Evolutionary conservation across 208 protist genomes (phyloP), one percentile per base, ranked within the genome.

Genomic region (Lotmaria passim): DNA sequence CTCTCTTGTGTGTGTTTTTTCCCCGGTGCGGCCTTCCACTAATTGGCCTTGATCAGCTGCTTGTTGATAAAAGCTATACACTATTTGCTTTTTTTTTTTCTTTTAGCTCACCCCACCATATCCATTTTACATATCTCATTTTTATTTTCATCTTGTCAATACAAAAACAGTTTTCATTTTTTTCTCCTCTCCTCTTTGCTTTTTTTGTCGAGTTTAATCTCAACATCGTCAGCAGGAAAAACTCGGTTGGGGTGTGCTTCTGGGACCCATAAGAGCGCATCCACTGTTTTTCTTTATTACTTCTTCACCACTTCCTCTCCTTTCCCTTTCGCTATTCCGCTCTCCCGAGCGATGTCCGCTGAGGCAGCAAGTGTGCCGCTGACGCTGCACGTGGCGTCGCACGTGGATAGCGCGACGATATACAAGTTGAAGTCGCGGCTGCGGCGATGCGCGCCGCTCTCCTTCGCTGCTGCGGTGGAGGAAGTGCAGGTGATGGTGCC

Each of bases 401-500:
- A 38, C 46, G 70, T 76, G 44, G 70, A 76, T 44, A 66, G 34
- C 21, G 70, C 62, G 34, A 76, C 62, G 15, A 63, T 75, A 3
- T 75, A 75, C 52, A 64, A 69, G 55, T 50, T 64, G 51, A 75
- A 75, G 61, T 75, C 69, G 17, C 69, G 65, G 11, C 61, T 69
- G 34, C 69, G 69, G 10, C 53, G 69, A 6, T 59, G 57, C 34
- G 69, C 69, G 33, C 69, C 69, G 33, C 60, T 75, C 41, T 68
- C 69, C 8, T 75, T 75, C 51, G 57, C 28, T 5, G 38, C 59
- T 41, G 51, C 61, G 41, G 34, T 75, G 53, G 46, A 41, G 36
- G 69, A 75, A 38, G 69, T 75, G 52, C 69, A 68, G 46, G 69
- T 75, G 33, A 69, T 75, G 61, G 69, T 75, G 69, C 69, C 69